Evolutionary conservation across 2,329 filamentous ascomycete species (phyloP), one percentile per base, ranked within the genome.

Genomic region (Monilinia fructicola): DNA sequence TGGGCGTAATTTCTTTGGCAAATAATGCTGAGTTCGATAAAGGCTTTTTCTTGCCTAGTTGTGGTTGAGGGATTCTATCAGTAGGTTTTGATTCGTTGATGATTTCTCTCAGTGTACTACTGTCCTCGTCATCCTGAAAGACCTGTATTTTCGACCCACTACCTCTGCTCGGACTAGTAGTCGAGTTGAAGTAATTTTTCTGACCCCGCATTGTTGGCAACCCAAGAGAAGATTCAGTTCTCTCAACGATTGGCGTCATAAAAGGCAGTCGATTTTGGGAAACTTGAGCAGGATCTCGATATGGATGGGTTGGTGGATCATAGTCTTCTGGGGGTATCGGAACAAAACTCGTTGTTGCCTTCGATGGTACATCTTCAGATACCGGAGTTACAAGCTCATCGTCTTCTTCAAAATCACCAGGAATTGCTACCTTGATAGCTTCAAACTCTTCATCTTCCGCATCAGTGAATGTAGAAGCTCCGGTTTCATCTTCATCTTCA

Each of bases 241-340:
- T 89, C 78, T 99, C 95, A 1, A 95, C 94, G 71, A 99, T 99
- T 1, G 95, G 95, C 0, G 95, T 99, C 95, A 99, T 98, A 77
- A 98, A 99, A 3, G 94, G 95, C 12, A 98, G 82, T 65, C 93
- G 89, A 78, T 93, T 97, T 74, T 97, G 96, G 68, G 93, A 92
- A 77, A 89, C 84, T 76, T 93, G 85, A 46, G 81, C 85, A 75
- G 92, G 87, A 78, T 97, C 91, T 75, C 93, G 88, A 82, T 90
- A 97, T 67, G 91, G 90, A 58, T 89, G 85, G 66, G 85, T 90
- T 23, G 92, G 90, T 54, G 91, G 87, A 71, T 93, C 87, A 76
- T 93, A 96, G 77, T 96, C 92, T 75, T 96, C 92, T 0, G 93
- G 93, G 1, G 90, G 90, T 46, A 94, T 83, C 0, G 92, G 91